Percentiles rank a stretch among this genome's conserved stretches.
Conservation (phyloP, 2,329 filamentous ascomycete genomes). For the Fusarium subglutinans region DNA sequence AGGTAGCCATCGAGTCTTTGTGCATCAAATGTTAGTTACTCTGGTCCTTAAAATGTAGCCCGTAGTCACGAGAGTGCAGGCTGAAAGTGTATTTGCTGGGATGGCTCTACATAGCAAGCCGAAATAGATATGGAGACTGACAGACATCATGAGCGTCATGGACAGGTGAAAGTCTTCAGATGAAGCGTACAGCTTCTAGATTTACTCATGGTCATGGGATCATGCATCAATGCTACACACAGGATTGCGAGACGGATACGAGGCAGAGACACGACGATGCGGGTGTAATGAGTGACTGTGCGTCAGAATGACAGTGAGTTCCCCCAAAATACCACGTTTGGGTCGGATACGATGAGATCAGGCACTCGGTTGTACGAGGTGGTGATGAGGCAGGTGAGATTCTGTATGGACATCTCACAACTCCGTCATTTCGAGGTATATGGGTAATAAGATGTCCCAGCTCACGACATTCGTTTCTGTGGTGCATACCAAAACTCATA, state of each 20-base stretch:
- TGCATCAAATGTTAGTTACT: background rate
- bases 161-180: background rate
- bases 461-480: background rate
- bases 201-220: background rate
- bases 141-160: background rate
- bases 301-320: background rate
- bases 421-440: background rate
- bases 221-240: background rate
- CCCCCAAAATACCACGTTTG: background rate
- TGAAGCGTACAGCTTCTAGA: background rate
- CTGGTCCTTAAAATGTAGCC: background rate
- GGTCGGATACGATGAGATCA: constrained; percentile 14
- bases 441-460: background rate
- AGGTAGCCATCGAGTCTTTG: background rate
- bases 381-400: background rate
- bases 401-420: background rate
- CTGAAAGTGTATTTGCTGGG: background rate
- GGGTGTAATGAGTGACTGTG: background rate
- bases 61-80: background rate
- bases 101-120: background rate
- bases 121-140: background rate
- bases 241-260: background rate
- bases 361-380: constrained; percentile 10
- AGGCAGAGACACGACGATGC: background rate
- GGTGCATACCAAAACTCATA: background rate